Conservation (phyloP, 2,329 filamentous ascomycete genomes). For the Fusarium sp. region DNA sequence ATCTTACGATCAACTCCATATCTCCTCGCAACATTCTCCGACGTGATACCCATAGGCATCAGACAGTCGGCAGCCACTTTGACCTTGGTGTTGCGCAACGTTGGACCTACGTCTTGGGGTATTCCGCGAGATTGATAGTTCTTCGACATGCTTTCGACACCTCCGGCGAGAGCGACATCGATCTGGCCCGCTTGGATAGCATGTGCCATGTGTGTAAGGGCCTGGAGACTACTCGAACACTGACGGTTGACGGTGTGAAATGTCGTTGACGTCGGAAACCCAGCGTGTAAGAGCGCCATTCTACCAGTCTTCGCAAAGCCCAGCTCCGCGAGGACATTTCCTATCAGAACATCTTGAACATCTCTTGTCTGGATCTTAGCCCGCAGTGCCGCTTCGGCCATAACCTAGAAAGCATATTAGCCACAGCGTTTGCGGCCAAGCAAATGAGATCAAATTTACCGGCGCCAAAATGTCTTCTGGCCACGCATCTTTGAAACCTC, state of each 20-base stretch:
- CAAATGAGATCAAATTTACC: constrained; percentile 45
- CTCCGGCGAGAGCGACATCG: constrained; percentile 79
- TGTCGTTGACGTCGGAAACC: constrained; percentile 73
- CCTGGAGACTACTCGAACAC: constrained; percentile 81
- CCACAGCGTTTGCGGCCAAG: rapidly evolving
- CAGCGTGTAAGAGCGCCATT: constrained; percentile 86
- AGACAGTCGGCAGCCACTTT: constrained; percentile 84
- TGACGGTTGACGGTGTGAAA: constrained; percentile 90
- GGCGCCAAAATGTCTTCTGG: constrained; percentile 84
- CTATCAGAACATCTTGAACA: constrained; percentile 80
- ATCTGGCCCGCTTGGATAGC: constrained; percentile 78
- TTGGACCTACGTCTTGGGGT: constrained; percentile 79
- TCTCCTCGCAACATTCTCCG: constrained; percentile 83
- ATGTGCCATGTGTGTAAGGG: constrained; percentile 77
- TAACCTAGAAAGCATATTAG: neutral
- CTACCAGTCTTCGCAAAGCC: constrained; percentile 88
- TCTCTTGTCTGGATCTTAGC: constrained; percentile 62
- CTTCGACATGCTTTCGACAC: constrained; percentile 94
- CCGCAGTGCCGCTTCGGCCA: constrained; percentile 42
- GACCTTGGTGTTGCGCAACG: constrained; percentile 67
- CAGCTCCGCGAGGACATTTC: constrained; percentile 88
- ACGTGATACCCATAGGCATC: constrained; percentile 94
- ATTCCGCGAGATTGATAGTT: constrained; percentile 87
- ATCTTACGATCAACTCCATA: constrained; percentile 77
- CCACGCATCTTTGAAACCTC: constrained; percentile 84